Evolutionary conservation across 768 basidiomycete species (phyloP), one percentile per base, ranked within the genome.

Genomic region (Leucocoprinus leucothites): DNA sequence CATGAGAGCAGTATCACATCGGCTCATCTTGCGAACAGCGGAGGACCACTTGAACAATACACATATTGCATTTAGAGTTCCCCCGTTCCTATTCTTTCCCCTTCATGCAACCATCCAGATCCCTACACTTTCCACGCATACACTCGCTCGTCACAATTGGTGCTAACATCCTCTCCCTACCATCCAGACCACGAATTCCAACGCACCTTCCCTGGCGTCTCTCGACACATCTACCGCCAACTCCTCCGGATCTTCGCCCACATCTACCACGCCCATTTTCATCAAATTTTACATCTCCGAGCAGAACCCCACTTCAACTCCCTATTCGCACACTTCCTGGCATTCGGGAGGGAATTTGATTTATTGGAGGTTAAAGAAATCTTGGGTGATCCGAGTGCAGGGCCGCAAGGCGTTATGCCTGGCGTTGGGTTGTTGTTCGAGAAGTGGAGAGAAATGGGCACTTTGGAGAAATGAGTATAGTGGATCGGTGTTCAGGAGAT

Each of bases 221-320:
- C 89, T 62, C 93, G 93, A 58, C 93, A 95, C 68, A 87, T 98
- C 64, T 98, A 98, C 72, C 91, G 94, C 28, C 95, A 98, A 65
- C 90, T 98, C 34, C 82, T 98, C 53, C 91, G 96, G 46, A 90
- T 98, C 60, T 98, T 98, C 66, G 95, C 96, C 9, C 96, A 98
- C 75, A 84, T 98, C 63, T 98, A 98, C 68, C 89, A 98, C 67
- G 90, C 92, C 8, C 96, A 98, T 66, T 98, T 94, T 67, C 77
- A 80, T 2, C 86, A 91, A 61, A 89, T 98, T 65, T 82, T 98
- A 21, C 94, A 98, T 65, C 82, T 98, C 22, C 91, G 92, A 38
- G 86, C 89, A 9, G 96, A 98, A 66, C 91, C 91, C 0, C 94
- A 96, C 68, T 95, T 96, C 75, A 96, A 96, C 69, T 96, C 94